Conservation (phyloP, 164 flowering plant genomes). For the Annona cherimola region DNA sequence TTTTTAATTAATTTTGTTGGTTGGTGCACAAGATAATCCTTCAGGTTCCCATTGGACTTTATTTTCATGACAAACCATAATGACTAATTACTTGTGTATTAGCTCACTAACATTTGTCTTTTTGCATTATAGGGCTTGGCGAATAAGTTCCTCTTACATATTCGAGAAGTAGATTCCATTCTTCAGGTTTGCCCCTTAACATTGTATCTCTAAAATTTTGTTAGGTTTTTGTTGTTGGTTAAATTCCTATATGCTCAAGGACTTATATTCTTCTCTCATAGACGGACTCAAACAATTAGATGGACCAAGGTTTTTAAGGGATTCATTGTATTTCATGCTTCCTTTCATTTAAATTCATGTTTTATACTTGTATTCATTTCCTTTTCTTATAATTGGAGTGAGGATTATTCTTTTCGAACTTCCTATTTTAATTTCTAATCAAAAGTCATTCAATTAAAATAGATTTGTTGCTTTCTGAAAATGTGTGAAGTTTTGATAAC, state of each 20-base stretch:
- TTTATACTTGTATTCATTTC: no score
- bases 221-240: neutral
- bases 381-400: no score
- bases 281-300: no score
- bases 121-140: conserved; percentile 61
- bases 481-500: no score
- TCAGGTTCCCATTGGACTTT: neutral
- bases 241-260: no score
- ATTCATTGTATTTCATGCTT: neutral
- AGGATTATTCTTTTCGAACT: no score
- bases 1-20: neutral
- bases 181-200: conserved; percentile 64
- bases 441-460: no score
- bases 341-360: no score
- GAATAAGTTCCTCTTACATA: conserved; percentile 82
- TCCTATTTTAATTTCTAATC: no score
- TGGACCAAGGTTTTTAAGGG: no score
- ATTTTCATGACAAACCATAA: neutral
- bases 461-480: no score
- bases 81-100: neutral
- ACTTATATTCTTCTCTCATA: no score
- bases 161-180: conserved; percentile 86
- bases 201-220: neutral
- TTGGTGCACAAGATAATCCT: neutral
- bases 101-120: neutral